Evolutionary conservation across 305 asterid genomes (phyloP).

Genomic region (Solanum hybrid): DNA sequence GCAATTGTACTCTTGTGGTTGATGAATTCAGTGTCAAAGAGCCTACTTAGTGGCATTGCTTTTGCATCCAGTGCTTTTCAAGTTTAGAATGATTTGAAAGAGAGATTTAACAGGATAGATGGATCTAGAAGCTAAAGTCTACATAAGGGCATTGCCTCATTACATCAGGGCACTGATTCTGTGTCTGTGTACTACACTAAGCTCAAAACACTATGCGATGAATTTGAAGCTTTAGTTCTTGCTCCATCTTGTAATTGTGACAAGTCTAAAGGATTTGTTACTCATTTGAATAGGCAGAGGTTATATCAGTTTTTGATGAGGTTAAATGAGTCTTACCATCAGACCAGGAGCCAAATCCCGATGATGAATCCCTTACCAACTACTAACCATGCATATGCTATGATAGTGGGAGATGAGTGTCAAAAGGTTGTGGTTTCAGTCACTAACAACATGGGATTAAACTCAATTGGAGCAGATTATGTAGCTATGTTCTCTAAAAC

Average conservation of each 20-base stretch:
- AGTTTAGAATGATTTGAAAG: neutral
- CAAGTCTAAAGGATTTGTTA: neutral
- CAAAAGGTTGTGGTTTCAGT: neutral
- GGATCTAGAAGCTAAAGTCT: neutral
- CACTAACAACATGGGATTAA: neutral
- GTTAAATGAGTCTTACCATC: neutral
- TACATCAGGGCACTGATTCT: neutral
- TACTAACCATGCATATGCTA: neutral
- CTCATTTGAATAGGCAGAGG: neutral
- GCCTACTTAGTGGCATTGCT: neutral
- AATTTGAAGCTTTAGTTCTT: neutral
- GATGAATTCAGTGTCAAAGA: neutral
- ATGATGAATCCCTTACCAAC: neutral
- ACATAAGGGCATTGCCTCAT: neutral
- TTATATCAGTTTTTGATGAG: neutral
- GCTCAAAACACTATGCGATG: neutral
- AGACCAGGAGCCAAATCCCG: neutral
- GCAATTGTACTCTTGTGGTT: neutral
- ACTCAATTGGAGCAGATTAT: rapidly evolving
- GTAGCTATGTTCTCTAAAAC: neutral
- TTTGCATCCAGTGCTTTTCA: neutral
- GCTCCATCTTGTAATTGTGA: neutral
- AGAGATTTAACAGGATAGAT: too few species aligned
- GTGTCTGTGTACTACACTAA: neutral
- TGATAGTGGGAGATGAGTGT: neutral